A percentile compares a stretch with the other conserved stretches of the same genome.
Evolutionary conservation across 2,329 filamentous ascomycete species (phyloP).

Genomic region (Aureobasidium sp.): DNA sequence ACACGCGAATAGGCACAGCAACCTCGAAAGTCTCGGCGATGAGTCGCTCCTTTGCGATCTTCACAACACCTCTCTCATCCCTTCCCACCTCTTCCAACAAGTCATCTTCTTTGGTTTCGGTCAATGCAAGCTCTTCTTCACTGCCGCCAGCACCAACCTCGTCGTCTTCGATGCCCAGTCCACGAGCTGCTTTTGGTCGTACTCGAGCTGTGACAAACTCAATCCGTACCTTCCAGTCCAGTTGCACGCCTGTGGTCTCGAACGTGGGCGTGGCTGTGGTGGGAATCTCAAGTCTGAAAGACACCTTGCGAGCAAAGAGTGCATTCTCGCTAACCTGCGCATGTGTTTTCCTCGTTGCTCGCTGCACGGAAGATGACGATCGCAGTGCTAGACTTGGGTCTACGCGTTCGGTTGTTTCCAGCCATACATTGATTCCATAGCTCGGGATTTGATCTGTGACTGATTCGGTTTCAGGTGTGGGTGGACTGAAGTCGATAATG

Average conservation of each 20-base stretch:
- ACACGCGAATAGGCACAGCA: constrained; percentile 29
- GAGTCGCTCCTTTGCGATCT: constrained; percentile 28
- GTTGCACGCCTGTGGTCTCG: constrained; percentile 74
- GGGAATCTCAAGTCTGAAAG: constrained; percentile 79
- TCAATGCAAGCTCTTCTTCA: constrained; percentile 42
- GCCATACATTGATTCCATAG: constrained; percentile 73
- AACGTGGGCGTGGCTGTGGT: constrained; percentile 81
- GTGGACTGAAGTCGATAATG: constrained; percentile 67
- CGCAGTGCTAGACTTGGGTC: constrained; percentile 73
- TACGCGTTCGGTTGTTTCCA: constrained; percentile 82
- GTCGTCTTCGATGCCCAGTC: constrained; percentile 31
- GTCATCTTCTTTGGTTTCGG: constrained; percentile 37
- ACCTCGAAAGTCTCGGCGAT: constrained; percentile 30
- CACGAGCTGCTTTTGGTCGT: constrained; percentile 17
- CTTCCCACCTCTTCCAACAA: constrained; percentile 28
- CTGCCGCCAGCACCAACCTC: constrained; percentile 63
- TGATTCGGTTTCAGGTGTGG: background rate
- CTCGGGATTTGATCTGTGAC: constrained; percentile 51
- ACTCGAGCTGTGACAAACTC: constrained; percentile 80
- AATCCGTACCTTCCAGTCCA: constrained; percentile 82
- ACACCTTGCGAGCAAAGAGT: constrained; percentile 67
- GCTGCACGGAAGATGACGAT: constrained; percentile 74
- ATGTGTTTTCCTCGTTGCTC: constrained; percentile 77
- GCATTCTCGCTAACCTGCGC: constrained; percentile 72
- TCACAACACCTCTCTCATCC: constrained; percentile 28